Percentiles rank a stretch among this genome's conserved stretches.
Conservation (phyloP, 345 rosid species). For the Gossypium anomalum region DNA sequence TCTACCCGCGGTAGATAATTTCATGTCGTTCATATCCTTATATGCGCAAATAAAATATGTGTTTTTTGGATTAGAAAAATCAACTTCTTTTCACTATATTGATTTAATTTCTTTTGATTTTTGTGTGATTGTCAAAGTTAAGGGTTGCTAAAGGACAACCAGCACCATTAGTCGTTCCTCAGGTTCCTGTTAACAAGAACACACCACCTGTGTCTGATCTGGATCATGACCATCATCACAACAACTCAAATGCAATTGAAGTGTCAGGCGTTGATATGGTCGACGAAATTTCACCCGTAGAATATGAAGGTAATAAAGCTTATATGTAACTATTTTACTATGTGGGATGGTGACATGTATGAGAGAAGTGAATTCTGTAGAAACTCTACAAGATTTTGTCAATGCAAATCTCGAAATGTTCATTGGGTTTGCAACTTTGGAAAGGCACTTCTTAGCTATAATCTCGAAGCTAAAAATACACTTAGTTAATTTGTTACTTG, state of each 20-base stretch:
- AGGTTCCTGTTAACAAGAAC: slow-evolving; percentile 35
- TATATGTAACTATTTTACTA: background rate
- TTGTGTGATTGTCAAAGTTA: slow-evolving; percentile 30
- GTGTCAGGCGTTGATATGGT: slow-evolving; percentile 30
- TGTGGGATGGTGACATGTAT: background rate
- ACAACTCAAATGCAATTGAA: slow-evolving; percentile 36
- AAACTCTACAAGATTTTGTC: background rate
- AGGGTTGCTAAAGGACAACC: slow-evolving; percentile 56
- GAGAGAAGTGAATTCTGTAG: background rate
- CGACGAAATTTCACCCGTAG: slow-evolving; percentile 41
- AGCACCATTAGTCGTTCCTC: slow-evolving; percentile 30
- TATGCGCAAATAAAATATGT: background rate
- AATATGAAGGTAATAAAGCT: slow-evolving; percentile 47
- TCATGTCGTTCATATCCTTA: background rate
- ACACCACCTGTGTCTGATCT: slow-evolving; percentile 36
- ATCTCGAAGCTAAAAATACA: slow-evolving; percentile 6
- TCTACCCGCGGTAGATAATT: slow-evolving; percentile 11
- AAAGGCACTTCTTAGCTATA: background rate
- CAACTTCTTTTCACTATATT: background rate
- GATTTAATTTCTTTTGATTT: slow-evolving; percentile 5
- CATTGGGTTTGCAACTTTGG: slow-evolving; percentile 2
- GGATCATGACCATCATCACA: slow-evolving; percentile 35
- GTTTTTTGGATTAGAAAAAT: slow-evolving; percentile 1
- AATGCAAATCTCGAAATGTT: slow-evolving; percentile 4
- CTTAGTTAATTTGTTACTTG: slow-evolving; percentile 4